Percentiles rank a stretch among this genome's conserved stretches.
These are phyloP conservation scores for Epithele typhae DNA, from an alignment of 768 basidiomycete species.

Conservation along the genomic window DNA sequence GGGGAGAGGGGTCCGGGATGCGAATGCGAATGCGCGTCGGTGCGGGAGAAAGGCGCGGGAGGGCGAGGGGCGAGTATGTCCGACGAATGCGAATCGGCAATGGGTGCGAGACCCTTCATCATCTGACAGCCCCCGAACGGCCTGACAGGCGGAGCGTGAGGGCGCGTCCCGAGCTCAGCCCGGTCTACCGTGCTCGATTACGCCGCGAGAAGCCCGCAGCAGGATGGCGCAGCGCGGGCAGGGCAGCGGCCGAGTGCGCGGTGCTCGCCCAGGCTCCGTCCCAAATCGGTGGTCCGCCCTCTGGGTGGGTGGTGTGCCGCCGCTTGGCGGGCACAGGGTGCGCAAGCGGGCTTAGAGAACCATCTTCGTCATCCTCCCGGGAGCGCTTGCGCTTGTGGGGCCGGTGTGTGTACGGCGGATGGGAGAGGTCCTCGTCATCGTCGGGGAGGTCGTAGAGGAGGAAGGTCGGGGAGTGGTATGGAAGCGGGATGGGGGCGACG, in stretches of 20 bases:
- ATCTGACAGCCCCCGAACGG: conserved; percentile 3
- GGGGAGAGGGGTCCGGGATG: neutral
- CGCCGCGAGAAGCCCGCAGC: conserved; percentile 15
- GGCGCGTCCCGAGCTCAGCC: conserved; percentile 2
- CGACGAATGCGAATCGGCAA: conserved; percentile 1
- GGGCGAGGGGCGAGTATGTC: neutral
- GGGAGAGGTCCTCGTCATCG: conserved; percentile 65
- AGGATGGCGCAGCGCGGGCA: conserved; percentile 4
- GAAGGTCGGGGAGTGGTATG: conserved; percentile 66
- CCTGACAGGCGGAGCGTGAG: neutral
- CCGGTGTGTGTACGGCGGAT: conserved; percentile 59
- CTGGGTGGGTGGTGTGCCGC: conserved; percentile 9
- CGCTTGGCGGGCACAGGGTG: conserved; percentile 16
- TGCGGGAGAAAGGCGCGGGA: neutral
- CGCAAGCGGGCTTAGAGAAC: no score
- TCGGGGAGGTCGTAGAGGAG: conserved; percentile 66
- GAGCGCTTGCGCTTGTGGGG: conserved; percentile 52
- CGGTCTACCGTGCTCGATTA: conserved; percentile 14
- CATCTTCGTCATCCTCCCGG: conserved; percentile 11
- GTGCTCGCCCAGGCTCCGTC: neutral
- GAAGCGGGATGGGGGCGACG: conserved; percentile 62
- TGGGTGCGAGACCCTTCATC: neutral
- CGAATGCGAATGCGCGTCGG: neutral
- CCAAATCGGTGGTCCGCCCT: neutral
- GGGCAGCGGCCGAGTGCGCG: neutral